phyloP scores from a whole-genome alignment of 345 rosid species.

The Populus simonii region DNA sequence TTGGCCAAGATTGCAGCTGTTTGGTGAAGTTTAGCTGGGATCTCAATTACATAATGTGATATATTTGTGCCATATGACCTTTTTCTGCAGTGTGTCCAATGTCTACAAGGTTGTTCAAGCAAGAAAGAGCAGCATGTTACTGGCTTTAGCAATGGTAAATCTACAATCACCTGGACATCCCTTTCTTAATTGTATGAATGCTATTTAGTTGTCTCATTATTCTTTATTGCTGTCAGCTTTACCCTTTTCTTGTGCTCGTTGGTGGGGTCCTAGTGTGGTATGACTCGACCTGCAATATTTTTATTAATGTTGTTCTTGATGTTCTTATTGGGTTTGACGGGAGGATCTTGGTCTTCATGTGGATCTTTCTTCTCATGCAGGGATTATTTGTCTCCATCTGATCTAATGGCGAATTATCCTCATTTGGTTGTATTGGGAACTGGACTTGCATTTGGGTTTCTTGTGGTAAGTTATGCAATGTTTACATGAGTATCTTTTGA shows the following conservation, averaged over 20 bases:
- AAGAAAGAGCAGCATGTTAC: constrained; percentile 82
- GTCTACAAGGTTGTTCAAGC: constrained; percentile 77
- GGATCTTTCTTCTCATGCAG: constrained; percentile 32
- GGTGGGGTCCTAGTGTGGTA: constrained; percentile 88
- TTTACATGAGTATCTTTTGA: neutral
- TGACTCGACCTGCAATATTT: constrained; percentile 11
- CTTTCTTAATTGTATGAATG: constrained; percentile 2
- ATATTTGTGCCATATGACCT: neutral
- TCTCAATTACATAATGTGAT: neutral
- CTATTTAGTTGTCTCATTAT: constrained; percentile 12
- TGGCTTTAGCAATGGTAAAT: constrained; percentile 89
- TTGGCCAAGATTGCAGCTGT: neutral
- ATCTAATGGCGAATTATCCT: constrained; percentile 72
- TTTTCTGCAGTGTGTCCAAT: constrained; percentile 54
- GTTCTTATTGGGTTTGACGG: neutral
- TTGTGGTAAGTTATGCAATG: constrained; percentile 62
- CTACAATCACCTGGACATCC: constrained; percentile 5
- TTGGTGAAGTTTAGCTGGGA: constrained; percentile 11
- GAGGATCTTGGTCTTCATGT: constrained; percentile 1
- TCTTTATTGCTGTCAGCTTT: constrained; percentile 53
- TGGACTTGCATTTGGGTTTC: constrained; percentile 98
- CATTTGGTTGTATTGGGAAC: constrained; percentile 87
- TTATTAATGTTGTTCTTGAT: neutral
- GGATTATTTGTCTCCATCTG: constrained; percentile 81
- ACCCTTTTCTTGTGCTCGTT: constrained; percentile 67